Base-by-base conservation (phyloP, 345 rosid genomes). In the Gossypium raimondii region DNA sequence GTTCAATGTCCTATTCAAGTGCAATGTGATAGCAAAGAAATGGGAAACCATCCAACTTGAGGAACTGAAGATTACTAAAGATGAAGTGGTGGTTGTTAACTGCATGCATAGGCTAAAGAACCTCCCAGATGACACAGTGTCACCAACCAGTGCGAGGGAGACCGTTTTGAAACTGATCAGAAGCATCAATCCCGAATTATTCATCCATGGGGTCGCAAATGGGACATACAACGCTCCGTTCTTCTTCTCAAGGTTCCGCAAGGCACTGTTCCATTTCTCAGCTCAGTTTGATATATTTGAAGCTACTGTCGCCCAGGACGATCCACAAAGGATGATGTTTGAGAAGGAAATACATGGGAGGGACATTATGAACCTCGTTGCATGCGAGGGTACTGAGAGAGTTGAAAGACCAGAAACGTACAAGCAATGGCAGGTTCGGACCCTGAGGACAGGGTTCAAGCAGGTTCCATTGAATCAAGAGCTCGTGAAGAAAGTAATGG, bases 361-460 rank as follows among this genome's bases (percentile, higher is more conserved):
- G 72, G 84, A 73, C 50, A 82, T 76, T 1, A 80, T 84, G 90
- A 87, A 85, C 81, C 86, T 84, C n/a, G 69, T 87, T 51, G 93
- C 90, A 2, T 89, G 90, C 34, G 90, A 89, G 74, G 90, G 89
- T 34, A 52, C 67, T 0, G 84, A 85, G 67, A 83, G 93, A 77
- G 73, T 84, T 5, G 94, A 88, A 50, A 86, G 93, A 82, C 94
- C 82, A 0, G 97, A 94, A 78, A 87, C 97, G 0, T 89, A 88
- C 73, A 94, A 90, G 84, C 90, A 84, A 71, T 87, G 90, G 95
- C 93, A 87, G 59, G 80, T 69, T 20, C 77, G 88, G 80, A 82
- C 76, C 5, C 1, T 73, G 60, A 84, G 89, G 75, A 86, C 84
- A 0, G 95, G 98, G 72, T 87, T 94, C 75, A 86, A 80, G 84